phyloP scores from a whole-genome alignment of 2,329 filamentous ascomycete genomes.

The Diaporthe humulicola region DNA sequence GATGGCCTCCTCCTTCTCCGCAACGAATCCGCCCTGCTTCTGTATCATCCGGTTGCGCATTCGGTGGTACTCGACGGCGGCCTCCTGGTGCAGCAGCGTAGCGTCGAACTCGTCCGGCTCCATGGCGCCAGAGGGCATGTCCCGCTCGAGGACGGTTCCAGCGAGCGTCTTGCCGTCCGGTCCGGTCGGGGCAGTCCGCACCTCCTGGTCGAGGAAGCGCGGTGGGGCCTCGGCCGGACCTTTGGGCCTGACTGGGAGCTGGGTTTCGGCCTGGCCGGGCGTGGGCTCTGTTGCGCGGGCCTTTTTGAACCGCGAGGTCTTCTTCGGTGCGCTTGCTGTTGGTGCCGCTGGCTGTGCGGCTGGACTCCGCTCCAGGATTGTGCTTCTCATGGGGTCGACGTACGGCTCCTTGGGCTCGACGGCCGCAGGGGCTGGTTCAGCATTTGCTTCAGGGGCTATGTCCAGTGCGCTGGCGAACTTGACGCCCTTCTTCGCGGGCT shows the following conservation, averaged over 20 bases:
- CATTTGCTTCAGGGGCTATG: slow-evolving; percentile 64
- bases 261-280: slow-evolving; percentile 9
- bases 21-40: slow-evolving; percentile 84
- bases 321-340: slow-evolving; percentile 50
- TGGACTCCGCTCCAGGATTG: slow-evolving; percentile 47
- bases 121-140: slow-evolving; percentile 50
- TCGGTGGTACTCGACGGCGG: slow-evolving; percentile 85
- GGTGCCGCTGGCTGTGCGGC: slow-evolving; percentile 35
- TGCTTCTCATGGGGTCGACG: slow-evolving; percentile 43
- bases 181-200: slow-evolving; percentile 58
- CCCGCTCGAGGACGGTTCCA: slow-evolving; percentile 69
- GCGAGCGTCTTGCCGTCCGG: slow-evolving; percentile 70
- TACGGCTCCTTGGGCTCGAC: slow-evolving; percentile 44
- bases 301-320: slow-evolving; percentile 67
- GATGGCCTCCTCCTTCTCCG: slow-evolving; percentile 76
- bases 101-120: slow-evolving; percentile 79
- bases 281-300: slow-evolving; percentile 45
- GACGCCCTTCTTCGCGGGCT: slow-evolving; percentile 72
- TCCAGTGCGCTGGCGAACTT: slow-evolving; percentile 84
- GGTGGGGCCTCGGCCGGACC: slow-evolving; percentile 60
- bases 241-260: slow-evolving; percentile 41
- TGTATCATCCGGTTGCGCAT: slow-evolving; percentile 87
- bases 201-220: slow-evolving; percentile 51
- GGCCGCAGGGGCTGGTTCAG: slow-evolving; percentile 46
- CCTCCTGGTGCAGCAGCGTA: slow-evolving; percentile 79